These are phyloP conservation scores for Trichoderma lentiforme DNA, from an alignment of 2,329 filamentous ascomycete genomes.

Conservation along the genomic window DNA sequence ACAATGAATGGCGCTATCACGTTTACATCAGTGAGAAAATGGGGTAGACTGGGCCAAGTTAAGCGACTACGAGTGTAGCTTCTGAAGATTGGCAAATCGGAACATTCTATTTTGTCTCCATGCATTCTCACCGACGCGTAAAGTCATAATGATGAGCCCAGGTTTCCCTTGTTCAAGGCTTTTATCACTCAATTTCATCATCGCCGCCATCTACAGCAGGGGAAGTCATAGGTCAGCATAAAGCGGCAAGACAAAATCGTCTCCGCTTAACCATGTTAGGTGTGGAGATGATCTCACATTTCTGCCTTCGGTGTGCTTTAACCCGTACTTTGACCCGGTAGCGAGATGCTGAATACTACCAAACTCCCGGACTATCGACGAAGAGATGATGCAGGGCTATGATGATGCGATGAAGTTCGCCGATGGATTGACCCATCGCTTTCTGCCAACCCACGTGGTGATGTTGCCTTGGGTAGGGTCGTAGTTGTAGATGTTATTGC, in stretches of 20 bases:
- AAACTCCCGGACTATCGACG: background rate
- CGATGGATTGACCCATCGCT: background rate
- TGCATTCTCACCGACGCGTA: background rate
- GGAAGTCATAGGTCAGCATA: background rate
- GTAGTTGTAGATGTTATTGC: background rate
- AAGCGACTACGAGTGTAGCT: background rate
- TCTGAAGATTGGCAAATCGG: background rate
- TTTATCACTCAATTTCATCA: background rate
- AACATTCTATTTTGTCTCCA: background rate
- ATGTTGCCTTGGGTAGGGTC: background rate
- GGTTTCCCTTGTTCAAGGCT: background rate
- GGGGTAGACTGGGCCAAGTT: background rate
- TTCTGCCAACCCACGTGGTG: background rate
- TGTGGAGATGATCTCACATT: background rate
- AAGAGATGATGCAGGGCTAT: background rate
- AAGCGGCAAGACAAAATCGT: background rate
- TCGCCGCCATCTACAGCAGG: background rate
- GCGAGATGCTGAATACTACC: background rate
- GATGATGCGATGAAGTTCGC: conserved; percentile 5
- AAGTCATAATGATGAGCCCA: background rate
- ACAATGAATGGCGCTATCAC: background rate
- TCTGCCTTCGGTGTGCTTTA: background rate
- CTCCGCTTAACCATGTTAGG: background rate
- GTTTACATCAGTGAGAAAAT: background rate
- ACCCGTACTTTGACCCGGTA: conserved; percentile 2